Percentiles rank a stretch among this genome's conserved stretches.
Evolutionary conservation across 2,329 filamentous ascomycete genomes (phyloP).

Genomic region (Calonectria hawksworthii): DNA sequence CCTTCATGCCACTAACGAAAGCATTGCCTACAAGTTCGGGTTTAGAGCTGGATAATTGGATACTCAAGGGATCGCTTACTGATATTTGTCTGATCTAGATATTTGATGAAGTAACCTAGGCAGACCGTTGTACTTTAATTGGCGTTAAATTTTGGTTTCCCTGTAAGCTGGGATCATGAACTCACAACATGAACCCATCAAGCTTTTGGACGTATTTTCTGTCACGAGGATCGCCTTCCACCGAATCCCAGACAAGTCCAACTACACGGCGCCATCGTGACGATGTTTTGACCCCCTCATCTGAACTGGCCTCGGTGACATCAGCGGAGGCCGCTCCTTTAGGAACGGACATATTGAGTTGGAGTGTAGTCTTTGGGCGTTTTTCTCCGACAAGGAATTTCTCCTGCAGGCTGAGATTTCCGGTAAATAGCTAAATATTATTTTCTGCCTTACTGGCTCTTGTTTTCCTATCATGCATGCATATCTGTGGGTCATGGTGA

Average conservation of each 20-base stretch:
- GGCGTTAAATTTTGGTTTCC: background rate
- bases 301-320: background rate
- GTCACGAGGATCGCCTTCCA: conserved; percentile 8
- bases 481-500: background rate
- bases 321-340: background rate
- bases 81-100: conserved; percentile 6
- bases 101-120: conserved; percentile 7
- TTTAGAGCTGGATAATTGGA: background rate
- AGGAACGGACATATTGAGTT: background rate
- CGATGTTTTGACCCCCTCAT: background rate
- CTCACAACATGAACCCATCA: conserved; percentile 12
- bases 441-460: background rate
- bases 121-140: background rate
- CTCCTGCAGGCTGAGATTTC: background rate
- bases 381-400: background rate
- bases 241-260: conserved; percentile 1
- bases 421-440: background rate
- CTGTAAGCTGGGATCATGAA: background rate
- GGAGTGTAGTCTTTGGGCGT: background rate
- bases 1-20: conserved; percentile 32
- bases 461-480: background rate
- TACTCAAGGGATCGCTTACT: background rate
- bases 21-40: conserved; percentile 22
- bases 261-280: background rate
- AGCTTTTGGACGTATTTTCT: conserved; percentile 10